These are phyloP conservation scores for Aspergillus ruber DNA, from an alignment of 2,329 filamentous ascomycete species.

Conservation along the genomic window DNA sequence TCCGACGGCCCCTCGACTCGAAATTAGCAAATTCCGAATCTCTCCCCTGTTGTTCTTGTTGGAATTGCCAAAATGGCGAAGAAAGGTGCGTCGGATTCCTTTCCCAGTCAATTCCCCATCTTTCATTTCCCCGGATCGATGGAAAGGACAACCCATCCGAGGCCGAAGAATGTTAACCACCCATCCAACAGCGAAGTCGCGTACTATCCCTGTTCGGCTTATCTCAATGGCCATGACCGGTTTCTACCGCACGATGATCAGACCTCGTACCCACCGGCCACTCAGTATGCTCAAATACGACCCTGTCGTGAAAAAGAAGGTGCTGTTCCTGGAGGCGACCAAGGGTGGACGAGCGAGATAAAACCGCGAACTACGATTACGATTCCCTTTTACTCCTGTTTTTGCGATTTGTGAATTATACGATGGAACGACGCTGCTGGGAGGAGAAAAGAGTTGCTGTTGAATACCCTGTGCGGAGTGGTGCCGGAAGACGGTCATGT, in stretches of 20 bases:
- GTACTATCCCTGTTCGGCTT: conserved; percentile 86
- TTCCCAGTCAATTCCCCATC: background rate
- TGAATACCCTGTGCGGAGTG: background rate
- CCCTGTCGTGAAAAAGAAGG: conserved; percentile 91
- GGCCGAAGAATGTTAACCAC: conserved; percentile 5
- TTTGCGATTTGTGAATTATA: conserved; percentile 1
- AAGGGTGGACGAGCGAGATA: conserved; percentile 57
- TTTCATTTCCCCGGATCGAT: background rate
- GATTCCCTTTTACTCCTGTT: background rate
- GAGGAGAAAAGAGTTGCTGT: background rate
- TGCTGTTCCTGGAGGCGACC: conserved; percentile 91
- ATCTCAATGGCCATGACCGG: conserved; percentile 98
- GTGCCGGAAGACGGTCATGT: conserved; percentile 9
- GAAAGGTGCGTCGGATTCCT: conserved; percentile 30
- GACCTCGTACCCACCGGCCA: conserved; percentile 72
- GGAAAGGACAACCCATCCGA: background rate
- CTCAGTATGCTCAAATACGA: conserved; percentile 99
- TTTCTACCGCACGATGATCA: conserved; percentile 86
- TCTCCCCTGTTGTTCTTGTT: background rate
- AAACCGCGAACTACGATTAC: conserved; percentile 7
- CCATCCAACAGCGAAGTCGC: conserved; percentile 65
- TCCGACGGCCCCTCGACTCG: conserved; percentile 7
- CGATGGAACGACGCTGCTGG: background rate
- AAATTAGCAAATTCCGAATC: conserved; percentile 1
- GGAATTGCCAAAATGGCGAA: conserved; percentile 35